phyloP scores from a whole-genome alignment of 495 filamentous ascomycete genomes.

The Penicillium lagena region DNA sequence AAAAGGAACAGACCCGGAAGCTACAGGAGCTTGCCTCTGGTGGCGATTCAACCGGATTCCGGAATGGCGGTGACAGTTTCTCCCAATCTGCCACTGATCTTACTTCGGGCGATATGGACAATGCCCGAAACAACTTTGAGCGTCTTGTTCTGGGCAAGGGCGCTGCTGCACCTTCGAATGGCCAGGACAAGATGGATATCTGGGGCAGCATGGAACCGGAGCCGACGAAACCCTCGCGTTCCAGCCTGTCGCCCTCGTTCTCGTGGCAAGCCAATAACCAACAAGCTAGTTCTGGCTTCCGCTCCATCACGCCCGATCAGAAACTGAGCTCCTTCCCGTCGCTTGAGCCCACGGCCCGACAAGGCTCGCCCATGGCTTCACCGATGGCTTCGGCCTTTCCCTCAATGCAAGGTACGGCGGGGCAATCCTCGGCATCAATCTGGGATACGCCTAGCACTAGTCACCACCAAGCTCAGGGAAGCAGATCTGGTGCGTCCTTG shows the following conservation, averaged over 20 bases:
- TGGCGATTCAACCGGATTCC: conserved; percentile 31
- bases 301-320: conserved; percentile 49
- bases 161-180: conserved; percentile 10
- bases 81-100: conserved; percentile 16
- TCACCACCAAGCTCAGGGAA: conserved; percentile 11
- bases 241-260: conserved; percentile 32
- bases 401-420: conserved; percentile 14
- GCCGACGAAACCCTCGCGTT: conserved; percentile 15
- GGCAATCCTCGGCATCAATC: conserved; percentile 16
- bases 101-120: conserved; percentile 24
- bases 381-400: conserved; percentile 16
- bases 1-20: conserved; percentile 82
- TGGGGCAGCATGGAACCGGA: conserved; percentile 33
- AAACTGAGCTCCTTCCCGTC: conserved; percentile 43
- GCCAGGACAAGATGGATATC: conserved; percentile 25
- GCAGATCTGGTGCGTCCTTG: conserved; percentile 17
- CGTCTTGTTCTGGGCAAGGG: conserved; percentile 70
- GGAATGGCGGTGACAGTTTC: conserved; percentile 22
- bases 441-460: conserved; percentile 14
- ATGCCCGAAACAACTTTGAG: conserved; percentile 71
- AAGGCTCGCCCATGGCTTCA: too few species aligned
- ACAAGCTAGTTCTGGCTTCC: conserved; percentile 24
- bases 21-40: conserved; percentile 70
- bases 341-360: conserved; percentile 30
- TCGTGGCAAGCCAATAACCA: conserved; percentile 34